These are phyloP conservation scores for Somion occarium DNA, from an alignment of 1,284 basidiomycete species.

Conservation along the genomic window DNA sequence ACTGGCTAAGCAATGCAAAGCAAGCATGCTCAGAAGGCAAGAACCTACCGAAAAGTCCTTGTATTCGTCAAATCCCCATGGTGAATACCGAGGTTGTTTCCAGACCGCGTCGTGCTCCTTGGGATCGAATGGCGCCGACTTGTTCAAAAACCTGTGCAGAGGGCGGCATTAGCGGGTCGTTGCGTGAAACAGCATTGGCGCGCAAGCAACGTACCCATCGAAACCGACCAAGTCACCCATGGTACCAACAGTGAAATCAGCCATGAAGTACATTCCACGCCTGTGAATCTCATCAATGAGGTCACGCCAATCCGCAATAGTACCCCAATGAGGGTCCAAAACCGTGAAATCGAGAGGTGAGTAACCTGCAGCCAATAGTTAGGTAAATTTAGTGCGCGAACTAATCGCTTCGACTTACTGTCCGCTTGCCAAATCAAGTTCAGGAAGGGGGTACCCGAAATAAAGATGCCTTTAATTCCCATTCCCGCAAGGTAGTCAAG, in stretches of 20 bases:
- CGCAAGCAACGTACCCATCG: slow-evolving; percentile 49
- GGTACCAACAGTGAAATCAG: slow-evolving; percentile 90
- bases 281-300: slow-evolving; percentile 75
- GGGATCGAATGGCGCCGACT: slow-evolving; percentile 73
- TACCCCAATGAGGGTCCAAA: slow-evolving; percentile 89
- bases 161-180: slow-evolving; percentile 9
- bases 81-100: slow-evolving; percentile 73
- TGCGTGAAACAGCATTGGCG: not conserved
- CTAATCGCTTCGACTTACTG: slow-evolving; percentile 48
- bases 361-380: slow-evolving; percentile 54
- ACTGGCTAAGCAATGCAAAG: slow-evolving; percentile 1
- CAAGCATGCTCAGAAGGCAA: not conserved
- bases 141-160: slow-evolving; percentile 63
- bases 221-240: slow-evolving; percentile 87
- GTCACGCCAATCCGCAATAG: slow-evolving; percentile 69
- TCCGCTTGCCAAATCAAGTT: slow-evolving; percentile 97
- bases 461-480: slow-evolving; percentile 81
- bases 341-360: slow-evolving; percentile 88
- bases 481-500: slow-evolving; percentile 88
- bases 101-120: slow-evolving; percentile 72
- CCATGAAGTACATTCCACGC: slow-evolving; percentile 85
- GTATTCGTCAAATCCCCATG: slow-evolving; percentile 84
- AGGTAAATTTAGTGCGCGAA: slow-evolving; percentile 1
- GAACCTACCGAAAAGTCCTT: slow-evolving; percentile 67
- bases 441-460: slow-evolving; percentile 86